phyloP scores from a whole-genome alignment of 306 rosid species.

The Rubus parviflorus region DNA sequence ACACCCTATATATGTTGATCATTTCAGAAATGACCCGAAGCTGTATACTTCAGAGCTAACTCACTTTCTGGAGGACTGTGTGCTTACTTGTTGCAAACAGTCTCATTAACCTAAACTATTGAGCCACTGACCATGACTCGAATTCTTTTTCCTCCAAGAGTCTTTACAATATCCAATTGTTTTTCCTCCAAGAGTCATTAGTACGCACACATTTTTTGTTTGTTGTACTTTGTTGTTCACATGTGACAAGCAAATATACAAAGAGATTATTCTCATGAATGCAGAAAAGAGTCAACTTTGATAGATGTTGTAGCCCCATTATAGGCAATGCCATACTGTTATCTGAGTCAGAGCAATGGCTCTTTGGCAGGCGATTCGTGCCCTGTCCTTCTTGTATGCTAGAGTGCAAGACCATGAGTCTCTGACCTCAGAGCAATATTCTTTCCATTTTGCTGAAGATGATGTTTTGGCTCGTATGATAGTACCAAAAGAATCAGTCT shows the following conservation, averaged over 20 bases:
- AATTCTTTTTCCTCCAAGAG: slow-evolving; percentile 18
- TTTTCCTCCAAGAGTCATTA: too few relatives aligned
- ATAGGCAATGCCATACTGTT: background rate
- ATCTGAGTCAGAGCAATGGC: background rate
- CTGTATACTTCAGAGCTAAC: slow-evolving; percentile 78
- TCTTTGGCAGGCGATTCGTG: too few relatives aligned
- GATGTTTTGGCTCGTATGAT: too few relatives aligned
- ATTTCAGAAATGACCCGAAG: slow-evolving; percentile 85
- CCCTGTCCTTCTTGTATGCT: background rate
- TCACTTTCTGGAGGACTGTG: slow-evolving; percentile 76
- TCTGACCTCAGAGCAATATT: too few relatives aligned
- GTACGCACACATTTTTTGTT: too few relatives aligned
- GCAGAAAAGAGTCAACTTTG: background rate
- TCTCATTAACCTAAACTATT: slow-evolving; percentile 21
- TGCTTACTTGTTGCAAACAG: slow-evolving; percentile 51
- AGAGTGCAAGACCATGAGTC: background rate
- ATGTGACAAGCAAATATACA: slow-evolving; percentile 9
- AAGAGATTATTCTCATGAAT: background rate
- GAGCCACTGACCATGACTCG: slow-evolving; percentile 19
- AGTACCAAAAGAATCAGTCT: too few relatives aligned
- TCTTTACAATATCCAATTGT: slow-evolving; percentile 23
- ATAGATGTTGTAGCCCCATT: background rate
- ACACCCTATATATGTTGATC: slow-evolving; percentile 98
- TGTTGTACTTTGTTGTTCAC: background rate
- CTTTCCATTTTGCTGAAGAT: too few relatives aligned